A percentile compares a stretch with the other conserved stretches of the same genome.
Evolutionary conservation across 75 land plant species (phyloP).

Genomic region (Pseudotsuga menziesii): DNA sequence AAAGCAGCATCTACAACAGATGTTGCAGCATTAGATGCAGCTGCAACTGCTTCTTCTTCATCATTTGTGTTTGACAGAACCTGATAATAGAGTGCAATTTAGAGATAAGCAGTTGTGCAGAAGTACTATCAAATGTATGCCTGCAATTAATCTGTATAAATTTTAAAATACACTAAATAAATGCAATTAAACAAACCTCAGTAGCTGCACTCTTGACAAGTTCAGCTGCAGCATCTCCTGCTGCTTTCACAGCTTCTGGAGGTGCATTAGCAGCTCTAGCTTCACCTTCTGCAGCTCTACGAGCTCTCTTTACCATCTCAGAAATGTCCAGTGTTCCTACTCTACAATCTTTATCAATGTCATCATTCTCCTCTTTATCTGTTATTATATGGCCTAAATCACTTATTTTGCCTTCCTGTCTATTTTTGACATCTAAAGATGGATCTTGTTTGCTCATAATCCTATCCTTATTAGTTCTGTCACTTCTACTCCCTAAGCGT

Average conservation of each 20-base stretch:
- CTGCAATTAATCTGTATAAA: not conserved
- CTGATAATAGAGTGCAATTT: conserved; percentile 23
- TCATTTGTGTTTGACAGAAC: conserved; percentile 47
- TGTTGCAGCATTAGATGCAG: conserved; percentile 87
- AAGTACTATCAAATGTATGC: not conserved
- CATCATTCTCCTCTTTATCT: conserved; percentile 58
- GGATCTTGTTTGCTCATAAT: conserved; percentile 19
- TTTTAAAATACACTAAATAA: not conserved
- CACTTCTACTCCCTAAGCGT: conserved; percentile 28
- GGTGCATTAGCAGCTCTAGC: conserved; percentile 85
- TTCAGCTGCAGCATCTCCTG: conserved; percentile 97
- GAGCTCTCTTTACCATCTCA: conserved; percentile 66
- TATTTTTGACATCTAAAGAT: conserved; percentile 19
- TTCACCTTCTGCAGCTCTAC: conserved; percentile 88
- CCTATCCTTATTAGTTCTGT: conserved; percentile 25
- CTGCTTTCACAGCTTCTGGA: conserved; percentile 83
- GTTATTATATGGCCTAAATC: conserved; percentile 14
- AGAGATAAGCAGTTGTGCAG: not conserved
- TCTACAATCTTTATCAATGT: conserved; percentile 40
- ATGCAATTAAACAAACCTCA: conserved; percentile 46
- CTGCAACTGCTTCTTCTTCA: conserved; percentile 72
- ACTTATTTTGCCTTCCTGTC: conserved; percentile 17
- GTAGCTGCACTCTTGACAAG: conserved; percentile 84
- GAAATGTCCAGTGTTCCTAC: conserved; percentile 72
- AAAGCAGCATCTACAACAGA: conserved; percentile 93